phyloP scores from a whole-genome alignment of 2,329 filamentous ascomycete genomes.

The Botryotinia globosa region DNA sequence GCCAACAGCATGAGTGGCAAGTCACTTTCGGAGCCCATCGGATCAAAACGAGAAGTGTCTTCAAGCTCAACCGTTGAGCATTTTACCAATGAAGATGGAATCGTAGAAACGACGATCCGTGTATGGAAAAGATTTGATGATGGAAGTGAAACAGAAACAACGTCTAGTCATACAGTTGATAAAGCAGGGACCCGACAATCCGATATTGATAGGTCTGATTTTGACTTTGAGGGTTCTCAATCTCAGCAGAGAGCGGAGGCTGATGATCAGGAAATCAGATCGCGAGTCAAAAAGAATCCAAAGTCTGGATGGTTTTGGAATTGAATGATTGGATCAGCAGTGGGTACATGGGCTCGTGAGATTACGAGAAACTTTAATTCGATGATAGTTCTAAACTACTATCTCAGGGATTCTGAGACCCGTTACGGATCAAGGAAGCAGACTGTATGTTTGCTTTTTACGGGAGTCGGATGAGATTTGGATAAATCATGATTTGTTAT shows the following conservation, averaged over 20 bases:
- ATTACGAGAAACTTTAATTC: not conserved
- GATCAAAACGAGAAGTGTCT: constrained; percentile 19
- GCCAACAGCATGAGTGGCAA: not conserved
- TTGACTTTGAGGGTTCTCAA: not conserved
- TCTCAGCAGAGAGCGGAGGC: not conserved
- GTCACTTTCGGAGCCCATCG: not conserved
- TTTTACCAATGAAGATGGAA: constrained; percentile 24
- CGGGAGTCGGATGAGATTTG: not conserved
- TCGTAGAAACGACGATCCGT: constrained; percentile 22
- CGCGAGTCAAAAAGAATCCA: constrained; percentile 4
- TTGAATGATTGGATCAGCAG: constrained; percentile 7
- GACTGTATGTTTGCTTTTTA: not conserved
- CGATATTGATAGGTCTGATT: not conserved
- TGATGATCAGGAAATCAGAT: not conserved
- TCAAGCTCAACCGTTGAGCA: constrained; percentile 22
- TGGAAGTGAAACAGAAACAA: constrained; percentile 23
- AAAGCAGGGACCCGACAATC: not conserved
- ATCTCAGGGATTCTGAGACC: not conserved
- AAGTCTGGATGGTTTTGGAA: constrained; percentile 27
- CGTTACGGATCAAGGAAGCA: not conserved
- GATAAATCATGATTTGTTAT: not conserved
- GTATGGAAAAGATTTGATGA: constrained; percentile 23
- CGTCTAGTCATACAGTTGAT: constrained; percentile 11
- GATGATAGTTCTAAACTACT: not conserved
- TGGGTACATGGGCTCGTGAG: not conserved